Evolutionary conservation across 257 asterid species (phyloP).

Genomic region (Solanum boliviense): DNA sequence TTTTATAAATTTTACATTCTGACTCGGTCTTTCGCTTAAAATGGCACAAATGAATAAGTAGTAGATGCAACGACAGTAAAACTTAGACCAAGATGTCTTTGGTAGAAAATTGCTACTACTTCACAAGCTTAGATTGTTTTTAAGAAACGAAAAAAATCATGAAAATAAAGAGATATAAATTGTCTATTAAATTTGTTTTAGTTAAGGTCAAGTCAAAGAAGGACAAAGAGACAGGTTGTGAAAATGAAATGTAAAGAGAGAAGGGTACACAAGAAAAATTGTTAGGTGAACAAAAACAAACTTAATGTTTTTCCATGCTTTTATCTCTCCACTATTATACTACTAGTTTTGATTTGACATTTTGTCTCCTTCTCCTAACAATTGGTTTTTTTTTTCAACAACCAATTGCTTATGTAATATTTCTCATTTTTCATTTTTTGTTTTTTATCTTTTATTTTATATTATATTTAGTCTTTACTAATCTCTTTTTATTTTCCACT

Average conservation of each 20-base stretch:
- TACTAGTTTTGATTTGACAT: background rate
- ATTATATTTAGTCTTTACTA: too few species aligned
- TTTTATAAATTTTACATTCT: background rate
- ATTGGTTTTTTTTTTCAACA: background rate
- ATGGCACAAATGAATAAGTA: background rate
- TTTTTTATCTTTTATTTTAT: background rate
- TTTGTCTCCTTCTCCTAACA: background rate
- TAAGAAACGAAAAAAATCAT: background rate
- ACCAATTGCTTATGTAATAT: background rate
- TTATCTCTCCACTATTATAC: background rate
- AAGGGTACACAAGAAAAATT: background rate
- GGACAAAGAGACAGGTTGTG: background rate
- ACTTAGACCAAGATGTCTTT: background rate
- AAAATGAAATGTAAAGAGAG: background rate
- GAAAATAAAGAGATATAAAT: background rate
- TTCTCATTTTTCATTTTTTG: background rate
- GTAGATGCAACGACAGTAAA: background rate
- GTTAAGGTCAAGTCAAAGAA: background rate
- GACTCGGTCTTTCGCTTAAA: background rate
- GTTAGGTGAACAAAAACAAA: background rate
- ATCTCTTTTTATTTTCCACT: too few species aligned
- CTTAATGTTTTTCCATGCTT: background rate
- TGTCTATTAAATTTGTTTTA: background rate
- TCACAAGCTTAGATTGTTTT: background rate
- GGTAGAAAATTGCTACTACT: background rate